These are phyloP conservation scores for Lentinula sp. DNA, from an alignment of 768 basidiomycete genomes.

Conservation along the genomic window DNA sequence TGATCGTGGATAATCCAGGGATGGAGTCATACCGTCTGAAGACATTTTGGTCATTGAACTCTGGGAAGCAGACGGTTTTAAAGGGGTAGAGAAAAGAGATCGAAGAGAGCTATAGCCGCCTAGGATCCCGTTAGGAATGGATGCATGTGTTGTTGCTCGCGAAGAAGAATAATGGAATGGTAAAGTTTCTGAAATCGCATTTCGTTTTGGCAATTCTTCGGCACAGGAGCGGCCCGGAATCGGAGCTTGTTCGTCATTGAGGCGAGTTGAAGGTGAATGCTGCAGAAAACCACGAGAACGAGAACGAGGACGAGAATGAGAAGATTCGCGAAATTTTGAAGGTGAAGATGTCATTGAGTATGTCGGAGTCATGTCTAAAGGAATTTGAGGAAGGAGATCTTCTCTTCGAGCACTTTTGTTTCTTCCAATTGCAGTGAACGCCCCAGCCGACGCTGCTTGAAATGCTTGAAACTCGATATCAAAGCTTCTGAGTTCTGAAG, in stretches of 20 bases:
- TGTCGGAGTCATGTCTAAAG: neutral
- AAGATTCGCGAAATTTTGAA: neutral
- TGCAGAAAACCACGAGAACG: neutral
- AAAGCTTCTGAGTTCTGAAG: neutral
- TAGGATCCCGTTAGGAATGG: neutral
- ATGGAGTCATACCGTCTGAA: neutral
- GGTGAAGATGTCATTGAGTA: neutral
- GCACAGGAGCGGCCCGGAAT: neutral
- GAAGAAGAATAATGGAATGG: neutral
- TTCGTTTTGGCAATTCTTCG: neutral
- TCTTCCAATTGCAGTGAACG: neutral
- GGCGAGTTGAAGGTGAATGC: neutral
- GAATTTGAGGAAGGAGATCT: conserved; percentile 1
- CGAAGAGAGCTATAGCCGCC: neutral
- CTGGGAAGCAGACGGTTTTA: neutral
- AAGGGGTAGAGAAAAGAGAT: neutral
- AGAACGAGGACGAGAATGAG: neutral
- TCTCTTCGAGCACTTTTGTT: neutral
- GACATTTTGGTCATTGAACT: neutral
- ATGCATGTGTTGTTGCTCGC: neutral
- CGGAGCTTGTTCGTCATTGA: neutral
- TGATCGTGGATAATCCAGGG: neutral
- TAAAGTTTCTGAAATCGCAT: neutral
- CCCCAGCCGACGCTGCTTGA: neutral
- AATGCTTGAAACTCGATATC: neutral